A percentile compares a stretch with the other conserved stretches of the same genome.
Evolutionary conservation across 495 filamentous ascomycete genomes (phyloP).

Genomic region (Eremomyces bilateralis): DNA sequence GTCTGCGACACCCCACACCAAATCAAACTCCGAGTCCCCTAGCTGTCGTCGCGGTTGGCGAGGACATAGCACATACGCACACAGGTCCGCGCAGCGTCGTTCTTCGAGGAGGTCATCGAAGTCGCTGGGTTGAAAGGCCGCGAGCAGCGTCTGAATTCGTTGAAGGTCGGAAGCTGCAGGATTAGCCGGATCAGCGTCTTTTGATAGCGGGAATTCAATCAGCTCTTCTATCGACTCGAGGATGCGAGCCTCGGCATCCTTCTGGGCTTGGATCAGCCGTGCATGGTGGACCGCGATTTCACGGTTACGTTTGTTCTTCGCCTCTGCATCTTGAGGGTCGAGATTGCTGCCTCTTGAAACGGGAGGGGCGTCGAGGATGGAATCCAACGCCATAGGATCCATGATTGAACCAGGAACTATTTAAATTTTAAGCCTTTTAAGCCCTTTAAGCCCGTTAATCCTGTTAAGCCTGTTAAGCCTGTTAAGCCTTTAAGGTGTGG

Average conservation of each 20-base stretch:
- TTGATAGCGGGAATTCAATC: conserved; percentile 29
- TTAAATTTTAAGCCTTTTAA: too few relatives aligned
- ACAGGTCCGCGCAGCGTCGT: conserved; percentile 54
- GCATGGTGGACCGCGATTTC: conserved; percentile 57
- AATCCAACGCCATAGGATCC: too few relatives aligned
- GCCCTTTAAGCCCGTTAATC: too few relatives aligned
- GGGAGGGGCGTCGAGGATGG: too few relatives aligned
- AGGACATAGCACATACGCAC: conserved; percentile 62
- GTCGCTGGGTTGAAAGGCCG: conserved; percentile 60
- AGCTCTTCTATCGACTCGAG: conserved; percentile 48
- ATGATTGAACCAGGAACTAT: too few relatives aligned
- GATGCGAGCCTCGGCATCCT: conserved; percentile 48
- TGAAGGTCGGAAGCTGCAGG: conserved; percentile 34
- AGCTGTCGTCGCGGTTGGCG: conserved; percentile 25
- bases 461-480: too few relatives aligned
- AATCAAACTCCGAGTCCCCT: conserved; percentile 28
- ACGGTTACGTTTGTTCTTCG: background rate
- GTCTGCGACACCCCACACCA: conserved; percentile 27
- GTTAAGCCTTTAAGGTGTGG: too few relatives aligned
- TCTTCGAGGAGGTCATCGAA: conserved; percentile 74
- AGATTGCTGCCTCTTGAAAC: too few relatives aligned
- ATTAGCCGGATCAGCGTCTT: conserved; percentile 30
- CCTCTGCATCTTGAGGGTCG: background rate
- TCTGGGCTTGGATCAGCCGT: conserved; percentile 51
- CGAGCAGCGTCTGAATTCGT: conserved; percentile 34